Conservation (phyloP, 2,329 filamentous ascomycete genomes). For the Neonectria hederae region DNA sequence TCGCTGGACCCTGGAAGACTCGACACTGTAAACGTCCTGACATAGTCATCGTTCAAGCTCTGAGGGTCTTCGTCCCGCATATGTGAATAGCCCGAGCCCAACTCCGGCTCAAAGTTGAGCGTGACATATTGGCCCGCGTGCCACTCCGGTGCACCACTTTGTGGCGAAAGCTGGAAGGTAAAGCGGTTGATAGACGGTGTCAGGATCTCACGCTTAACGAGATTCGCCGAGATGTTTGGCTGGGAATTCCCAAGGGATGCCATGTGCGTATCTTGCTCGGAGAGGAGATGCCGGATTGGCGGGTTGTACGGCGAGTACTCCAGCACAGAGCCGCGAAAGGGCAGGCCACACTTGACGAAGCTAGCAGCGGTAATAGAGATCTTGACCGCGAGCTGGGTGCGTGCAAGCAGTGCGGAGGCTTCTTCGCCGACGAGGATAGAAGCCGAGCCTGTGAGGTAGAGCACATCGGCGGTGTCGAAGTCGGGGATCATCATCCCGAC, state of each 20-base stretch:
- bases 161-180: slow-evolving; percentile 52
- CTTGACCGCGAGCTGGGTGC: slow-evolving; percentile 77
- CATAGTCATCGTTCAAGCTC: slow-evolving; percentile 84
- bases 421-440: slow-evolving; percentile 71
- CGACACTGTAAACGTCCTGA: slow-evolving; percentile 85
- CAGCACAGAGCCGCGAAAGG: slow-evolving; percentile 70
- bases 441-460: slow-evolving; percentile 78
- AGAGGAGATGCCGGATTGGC: slow-evolving; percentile 69
- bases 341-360: slow-evolving; percentile 71
- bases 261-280: slow-evolving; percentile 57
- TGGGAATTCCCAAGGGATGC: slow-evolving; percentile 5
- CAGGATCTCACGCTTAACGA: slow-evolving; percentile 67
- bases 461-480: slow-evolving; percentile 74
- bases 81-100: slow-evolving; percentile 80
- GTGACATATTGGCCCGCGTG: slow-evolving; percentile 80
- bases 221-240: slow-evolving; percentile 56
- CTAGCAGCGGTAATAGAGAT: slow-evolving; percentile 69
- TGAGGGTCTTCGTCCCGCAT: slow-evolving; percentile 85
- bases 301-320: slow-evolving; percentile 84
- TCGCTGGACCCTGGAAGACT: slow-evolving; percentile 60
- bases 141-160: slow-evolving; percentile 55
- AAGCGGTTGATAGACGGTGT: slow-evolving; percentile 76
- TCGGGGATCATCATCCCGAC: slow-evolving; percentile 79
- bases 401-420: slow-evolving; percentile 70
- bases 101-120: slow-evolving; percentile 73